phyloP scores from a whole-genome alignment of 2,329 filamentous ascomycete genomes.

The Penicillium fuscoglaucum region DNA sequence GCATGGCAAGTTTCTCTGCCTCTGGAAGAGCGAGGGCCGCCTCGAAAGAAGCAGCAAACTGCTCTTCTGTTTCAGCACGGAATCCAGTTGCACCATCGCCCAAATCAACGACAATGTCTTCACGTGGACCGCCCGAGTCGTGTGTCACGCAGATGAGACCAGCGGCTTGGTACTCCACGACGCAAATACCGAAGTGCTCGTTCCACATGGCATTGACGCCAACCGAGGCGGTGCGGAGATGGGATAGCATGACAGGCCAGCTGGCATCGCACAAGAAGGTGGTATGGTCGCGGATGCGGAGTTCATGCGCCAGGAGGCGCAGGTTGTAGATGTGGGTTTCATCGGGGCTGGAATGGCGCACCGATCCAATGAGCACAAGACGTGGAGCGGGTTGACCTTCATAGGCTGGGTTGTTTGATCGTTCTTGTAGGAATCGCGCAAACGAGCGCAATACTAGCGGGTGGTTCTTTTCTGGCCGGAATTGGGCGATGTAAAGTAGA shows the following conservation, averaged over 20 bases:
- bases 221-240: constrained; percentile 73
- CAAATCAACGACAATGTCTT: constrained; percentile 84
- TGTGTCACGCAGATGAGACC: constrained; percentile 92
- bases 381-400: constrained; percentile 51
- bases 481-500: constrained; percentile 93
- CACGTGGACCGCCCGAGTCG: constrained; percentile 85
- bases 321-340: constrained; percentile 75
- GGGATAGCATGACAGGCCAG: constrained; percentile 82
- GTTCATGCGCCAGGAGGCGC: constrained; percentile 79
- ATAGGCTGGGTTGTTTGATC: constrained; percentile 52
- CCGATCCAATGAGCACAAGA: constrained; percentile 84
- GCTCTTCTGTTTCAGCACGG: constrained; percentile 72
- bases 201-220: constrained; percentile 99
- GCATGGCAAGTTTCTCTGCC: constrained; percentile 69
- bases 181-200: constrained; percentile 97
- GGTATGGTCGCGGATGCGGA: constrained; percentile 79
- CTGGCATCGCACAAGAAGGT: constrained; percentile 87
- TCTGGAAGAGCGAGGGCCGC: constrained; percentile 67
- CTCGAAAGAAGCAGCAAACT: constrained; percentile 80
- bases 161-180: constrained; percentile 96
- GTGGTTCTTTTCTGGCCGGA: constrained; percentile 97
- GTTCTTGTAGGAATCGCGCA: constrained; percentile 66
- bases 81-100: constrained; percentile 81
- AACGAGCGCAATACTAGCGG: constrained; percentile 82
- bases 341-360: constrained; percentile 65